Evolutionary conservation across 2,329 filamentous ascomycete genomes (phyloP), one percentile per base, ranked within the genome.

Genomic region (Apiospora rasikravindrae): DNA sequence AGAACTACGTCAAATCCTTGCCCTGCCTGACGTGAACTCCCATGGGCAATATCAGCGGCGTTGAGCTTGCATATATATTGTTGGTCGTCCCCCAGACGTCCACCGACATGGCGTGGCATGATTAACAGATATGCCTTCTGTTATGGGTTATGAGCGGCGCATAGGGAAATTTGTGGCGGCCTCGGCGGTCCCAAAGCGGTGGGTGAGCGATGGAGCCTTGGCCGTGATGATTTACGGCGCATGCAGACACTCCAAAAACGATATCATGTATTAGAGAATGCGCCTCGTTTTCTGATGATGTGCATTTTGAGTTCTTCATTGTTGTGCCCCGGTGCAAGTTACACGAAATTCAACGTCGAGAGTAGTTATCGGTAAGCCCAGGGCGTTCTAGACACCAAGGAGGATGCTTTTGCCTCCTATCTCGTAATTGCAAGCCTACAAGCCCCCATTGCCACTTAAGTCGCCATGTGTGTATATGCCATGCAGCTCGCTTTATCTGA

Each of bases 41-140:
- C 53, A 37, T 64, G 29, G n/a, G 53, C 29, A 37, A 37, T 33
- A 64, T n/a, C 33, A 40, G 22, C 33, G 22, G 57, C 33, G 19
- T 40, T 64, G 57, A n/a, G 33, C 57, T 33, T 64, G 57, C 29
- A 64, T 64, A 64, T 64, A 33, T 64, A 64, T 40, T 64, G 57
- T 14, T 40, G 33, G 16, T 37, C 16, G 13, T 19, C 51, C 26
- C 51, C 2, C 19, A 19, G 16, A 22, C 19, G 16, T 6, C 16
- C 44, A 6, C 44, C 44, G 3, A 6, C 16, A 19, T 22, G 24
- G 51, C 19, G 19, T 26, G 51, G 14, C 51, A 53, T 13, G 51
- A 57, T 57, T 26, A 33, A 33, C 26, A 33, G 14, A 57, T 1
- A 11, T 22, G 8, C 53, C 19, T 61, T 37, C 29, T 26, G 49